Conservation (phyloP, 139 green algal genomes). For the Picochlorum sp. region DNA sequence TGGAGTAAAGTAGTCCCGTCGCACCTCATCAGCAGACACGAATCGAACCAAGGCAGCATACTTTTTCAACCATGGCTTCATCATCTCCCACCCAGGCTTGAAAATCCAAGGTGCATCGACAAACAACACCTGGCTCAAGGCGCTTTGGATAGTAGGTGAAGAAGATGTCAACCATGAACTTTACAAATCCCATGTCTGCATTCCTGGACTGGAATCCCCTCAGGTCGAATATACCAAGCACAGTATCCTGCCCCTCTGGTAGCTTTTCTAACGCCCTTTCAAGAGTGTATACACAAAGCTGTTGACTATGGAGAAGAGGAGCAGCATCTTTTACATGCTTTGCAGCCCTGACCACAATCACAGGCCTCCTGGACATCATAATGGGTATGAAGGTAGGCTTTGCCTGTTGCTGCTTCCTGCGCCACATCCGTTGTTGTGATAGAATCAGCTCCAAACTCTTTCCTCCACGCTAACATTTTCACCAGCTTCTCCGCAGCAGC, state of each 20-base stretch:
- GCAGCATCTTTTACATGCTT: constrained; percentile 51
- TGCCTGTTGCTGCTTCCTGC: constrained; percentile 65
- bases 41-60: constrained; percentile 68
- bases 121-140: constrained; percentile 79
- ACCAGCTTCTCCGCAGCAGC: constrained; percentile 71
- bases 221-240: constrained; percentile 92
- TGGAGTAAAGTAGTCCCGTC: constrained; percentile 62
- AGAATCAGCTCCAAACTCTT: constrained; percentile 49
- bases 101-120: constrained; percentile 93
- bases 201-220: constrained; percentile 69
- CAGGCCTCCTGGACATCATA: constrained; percentile 68
- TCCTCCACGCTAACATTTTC: constrained; percentile 53
- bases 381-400: constrained; percentile 70
- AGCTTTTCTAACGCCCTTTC: constrained; percentile 55
- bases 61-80: constrained; percentile 80
- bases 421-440: constrained; percentile 39
- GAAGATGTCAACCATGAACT: constrained; percentile 91
- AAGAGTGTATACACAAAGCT: constrained; percentile 57
- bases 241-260: constrained; percentile 46
- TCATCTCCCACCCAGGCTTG: constrained; percentile 70
- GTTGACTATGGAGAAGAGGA: constrained; percentile 54
- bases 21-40: constrained; percentile 50
- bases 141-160: constrained; percentile 91
- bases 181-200: constrained; percentile 75
- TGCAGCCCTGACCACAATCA: constrained; percentile 64